Conservation (phyloP, 495 filamentous ascomycete species). For the Hypoxylon trugodes region DNA sequence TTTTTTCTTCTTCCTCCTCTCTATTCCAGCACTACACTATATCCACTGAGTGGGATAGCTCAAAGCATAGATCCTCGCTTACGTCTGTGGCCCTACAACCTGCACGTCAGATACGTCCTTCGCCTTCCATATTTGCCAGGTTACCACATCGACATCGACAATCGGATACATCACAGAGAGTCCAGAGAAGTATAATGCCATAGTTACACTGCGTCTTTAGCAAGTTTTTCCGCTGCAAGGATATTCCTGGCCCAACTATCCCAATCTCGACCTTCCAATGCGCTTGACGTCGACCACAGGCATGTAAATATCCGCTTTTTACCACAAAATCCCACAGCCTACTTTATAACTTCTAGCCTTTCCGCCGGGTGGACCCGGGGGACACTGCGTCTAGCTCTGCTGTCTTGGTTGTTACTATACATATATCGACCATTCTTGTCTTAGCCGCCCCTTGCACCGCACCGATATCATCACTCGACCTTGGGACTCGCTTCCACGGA, state of each 20-base stretch:
- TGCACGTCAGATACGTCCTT: slow-evolving; percentile 32
- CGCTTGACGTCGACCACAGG: slow-evolving; percentile 33
- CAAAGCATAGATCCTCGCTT: slow-evolving; percentile 23
- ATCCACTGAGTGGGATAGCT: slow-evolving; percentile 13
- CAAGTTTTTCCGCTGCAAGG: slow-evolving; percentile 25
- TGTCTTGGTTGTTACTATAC: slow-evolving; percentile 16
- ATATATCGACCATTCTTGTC: slow-evolving; percentile 31
- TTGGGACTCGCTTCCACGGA: slow-evolving; percentile 11
- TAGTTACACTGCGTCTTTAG: slow-evolving; percentile 37
- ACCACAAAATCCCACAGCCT: slow-evolving; percentile 24
- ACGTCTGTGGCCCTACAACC: slow-evolving; percentile 28
- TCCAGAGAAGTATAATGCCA: slow-evolving; percentile 32
- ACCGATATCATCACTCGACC: slow-evolving; percentile 5
- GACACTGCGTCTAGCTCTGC: slow-evolving; percentile 11
- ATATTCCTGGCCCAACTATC: slow-evolving; percentile 28
- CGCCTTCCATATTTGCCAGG: slow-evolving; percentile 8
- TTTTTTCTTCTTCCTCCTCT: slow-evolving; percentile 8
- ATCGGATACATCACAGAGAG: slow-evolving; percentile 22
- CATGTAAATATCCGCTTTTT: slow-evolving; percentile 40
- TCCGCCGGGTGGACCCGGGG: slow-evolving; percentile 37
- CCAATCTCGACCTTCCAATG: slow-evolving; percentile 31
- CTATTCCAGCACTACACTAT: slow-evolving; percentile 16
- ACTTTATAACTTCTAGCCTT: slow-evolving; percentile 17
- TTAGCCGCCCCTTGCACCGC: slow-evolving; percentile 19
- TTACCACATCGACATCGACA: slow-evolving; percentile 21